Evolutionary conservation across 306 rosid genomes (phyloP).

Genomic region (Lathyrus oleraceus): DNA sequence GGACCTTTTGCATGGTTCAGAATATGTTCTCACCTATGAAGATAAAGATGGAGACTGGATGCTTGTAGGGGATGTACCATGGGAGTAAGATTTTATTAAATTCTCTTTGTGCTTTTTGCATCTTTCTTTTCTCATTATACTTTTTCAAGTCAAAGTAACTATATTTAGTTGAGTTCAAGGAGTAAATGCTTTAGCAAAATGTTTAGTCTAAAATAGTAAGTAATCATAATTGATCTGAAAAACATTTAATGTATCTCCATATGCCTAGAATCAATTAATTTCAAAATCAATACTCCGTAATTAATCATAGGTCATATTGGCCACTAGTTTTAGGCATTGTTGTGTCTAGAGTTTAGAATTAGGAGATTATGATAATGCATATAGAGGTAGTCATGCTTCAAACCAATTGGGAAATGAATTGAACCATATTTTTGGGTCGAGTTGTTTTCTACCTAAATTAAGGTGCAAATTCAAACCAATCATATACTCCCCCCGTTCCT

Average conservation of each 20-base stretch:
- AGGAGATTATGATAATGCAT: background rate
- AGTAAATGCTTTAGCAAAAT: background rate
- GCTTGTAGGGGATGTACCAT: slow-evolving; percentile 99
- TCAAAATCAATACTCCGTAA: background rate
- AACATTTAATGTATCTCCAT: background rate
- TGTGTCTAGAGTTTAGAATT: background rate
- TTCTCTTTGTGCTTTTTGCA: background rate
- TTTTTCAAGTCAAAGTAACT: background rate
- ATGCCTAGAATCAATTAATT: background rate
- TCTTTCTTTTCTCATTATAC: slow-evolving; percentile 8
- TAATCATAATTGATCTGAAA: background rate
- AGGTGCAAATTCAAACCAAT: background rate
- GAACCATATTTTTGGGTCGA: background rate
- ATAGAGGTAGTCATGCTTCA: background rate
- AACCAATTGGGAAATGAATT: background rate
- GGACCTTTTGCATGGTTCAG: slow-evolving; percentile 94
- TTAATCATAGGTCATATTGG: background rate
- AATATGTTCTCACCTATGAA: slow-evolving; percentile 85
- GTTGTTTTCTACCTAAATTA: background rate
- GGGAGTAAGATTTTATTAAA: slow-evolving; percentile 70
- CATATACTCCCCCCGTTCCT: background rate
- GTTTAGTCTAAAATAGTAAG: background rate
- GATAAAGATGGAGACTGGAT: slow-evolving; percentile 99
- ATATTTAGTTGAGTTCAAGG: background rate
- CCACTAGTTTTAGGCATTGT: background rate